These are phyloP conservation scores for Fereydounia khargensis DNA, from an alignment of 1,284 basidiomycete genomes.

Conservation along the genomic window DNA sequence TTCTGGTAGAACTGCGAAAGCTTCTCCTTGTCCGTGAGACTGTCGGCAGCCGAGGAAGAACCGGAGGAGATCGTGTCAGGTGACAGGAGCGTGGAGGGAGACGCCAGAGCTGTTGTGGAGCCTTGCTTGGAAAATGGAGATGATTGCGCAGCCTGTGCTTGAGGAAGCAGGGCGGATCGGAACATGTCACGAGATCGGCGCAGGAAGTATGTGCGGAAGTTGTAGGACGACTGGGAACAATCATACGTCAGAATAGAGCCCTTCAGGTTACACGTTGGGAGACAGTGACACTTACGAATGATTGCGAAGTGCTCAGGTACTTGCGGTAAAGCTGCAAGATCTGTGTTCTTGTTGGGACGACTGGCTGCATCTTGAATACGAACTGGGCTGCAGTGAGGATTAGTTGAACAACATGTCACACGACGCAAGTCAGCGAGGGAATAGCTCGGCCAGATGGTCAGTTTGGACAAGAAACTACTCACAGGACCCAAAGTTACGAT, in stretches of 20 bases:
- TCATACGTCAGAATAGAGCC: not conserved
- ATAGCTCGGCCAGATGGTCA: no score
- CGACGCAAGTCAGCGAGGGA: constrained; percentile 8
- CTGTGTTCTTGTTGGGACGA: constrained; percentile 38
- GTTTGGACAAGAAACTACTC: no score
- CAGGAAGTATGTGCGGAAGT: constrained; percentile 56
- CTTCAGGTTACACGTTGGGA: no score
- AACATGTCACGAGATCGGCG: constrained; percentile 54
- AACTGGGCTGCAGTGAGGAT: not conserved
- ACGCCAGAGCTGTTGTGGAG: constrained; percentile 31
- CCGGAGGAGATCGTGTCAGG: constrained; percentile 11
- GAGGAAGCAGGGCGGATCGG: constrained; percentile 40
- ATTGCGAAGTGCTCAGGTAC: constrained; percentile 51
- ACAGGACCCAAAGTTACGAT: no score
- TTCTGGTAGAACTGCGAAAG: constrained; percentile 44
- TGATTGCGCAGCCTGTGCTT: constrained; percentile 22
- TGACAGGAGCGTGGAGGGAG: constrained; percentile 33
- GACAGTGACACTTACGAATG: constrained; percentile 47
- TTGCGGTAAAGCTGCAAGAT: constrained; percentile 49
- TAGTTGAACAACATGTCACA: constrained; percentile 8
- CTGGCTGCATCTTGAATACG: constrained; percentile 11
- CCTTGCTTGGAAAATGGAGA: constrained; percentile 46
- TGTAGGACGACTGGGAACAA: constrained; percentile 47
- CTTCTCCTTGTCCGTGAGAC: constrained; percentile 23
- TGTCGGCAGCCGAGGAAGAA: constrained; percentile 16